Percentiles rank a stretch among this genome's conserved stretches.
phyloP scores from a whole-genome alignment of 163 green algal species.

The Trebouxia gelatinosa region DNA sequence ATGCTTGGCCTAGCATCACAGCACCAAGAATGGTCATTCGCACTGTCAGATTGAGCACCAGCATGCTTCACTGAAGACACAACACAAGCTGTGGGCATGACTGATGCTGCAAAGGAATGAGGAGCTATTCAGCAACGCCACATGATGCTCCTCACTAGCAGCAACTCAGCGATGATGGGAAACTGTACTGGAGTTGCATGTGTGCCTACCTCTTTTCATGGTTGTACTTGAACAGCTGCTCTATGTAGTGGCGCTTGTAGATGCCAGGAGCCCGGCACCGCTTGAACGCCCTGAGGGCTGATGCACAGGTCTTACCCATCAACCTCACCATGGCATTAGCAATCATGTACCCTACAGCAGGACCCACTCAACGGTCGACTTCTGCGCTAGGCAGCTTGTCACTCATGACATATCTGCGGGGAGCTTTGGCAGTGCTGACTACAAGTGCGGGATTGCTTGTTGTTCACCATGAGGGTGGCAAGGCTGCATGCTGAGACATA shows the following conservation, averaged over 20 bases:
- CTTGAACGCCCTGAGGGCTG: slow-evolving; percentile 71
- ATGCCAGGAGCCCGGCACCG: slow-evolving; percentile 83
- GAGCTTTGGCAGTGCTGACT: background rate
- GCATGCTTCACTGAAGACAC: background rate
- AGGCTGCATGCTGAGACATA: too few relatives aligned
- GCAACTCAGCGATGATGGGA: background rate
- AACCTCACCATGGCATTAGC: slow-evolving; percentile 71
- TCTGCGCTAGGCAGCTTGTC: background rate
- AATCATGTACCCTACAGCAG: slow-evolving; percentile 82
- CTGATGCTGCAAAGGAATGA: background rate
- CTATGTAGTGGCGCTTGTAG: slow-evolving; percentile 97
- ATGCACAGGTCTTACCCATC: slow-evolving; percentile 46
- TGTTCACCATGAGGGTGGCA: background rate
- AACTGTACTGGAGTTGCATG: background rate
- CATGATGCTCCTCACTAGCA: background rate
- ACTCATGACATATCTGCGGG: background rate
- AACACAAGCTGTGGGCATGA: background rate
- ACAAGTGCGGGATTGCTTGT: background rate
- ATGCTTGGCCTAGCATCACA: slow-evolving; percentile 23
- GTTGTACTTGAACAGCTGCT: slow-evolving; percentile 82
- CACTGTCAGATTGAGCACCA: background rate
- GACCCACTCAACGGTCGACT: background rate
- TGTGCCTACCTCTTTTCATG: slow-evolving; percentile 47
- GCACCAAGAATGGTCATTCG: background rate
- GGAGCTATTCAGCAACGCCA: too few relatives aligned